A percentile compares a stretch with the other conserved stretches of the same genome.
Evolutionary conservation across 805 yeast species (phyloP).

Genomic region (Barnettozyma siamensis): DNA sequence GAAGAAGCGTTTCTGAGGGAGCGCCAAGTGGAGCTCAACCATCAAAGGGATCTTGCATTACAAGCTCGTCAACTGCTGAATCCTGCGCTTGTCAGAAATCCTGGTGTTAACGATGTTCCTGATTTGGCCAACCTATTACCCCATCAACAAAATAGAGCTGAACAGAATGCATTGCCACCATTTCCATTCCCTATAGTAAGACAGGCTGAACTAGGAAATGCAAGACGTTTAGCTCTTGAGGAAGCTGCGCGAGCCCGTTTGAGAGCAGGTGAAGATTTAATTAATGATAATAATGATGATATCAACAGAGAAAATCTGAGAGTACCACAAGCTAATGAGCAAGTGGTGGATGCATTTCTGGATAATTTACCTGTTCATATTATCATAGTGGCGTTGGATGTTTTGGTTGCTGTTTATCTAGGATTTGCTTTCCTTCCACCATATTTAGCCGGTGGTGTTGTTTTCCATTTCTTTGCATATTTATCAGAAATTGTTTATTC

Average conservation of each 20-base stretch:
- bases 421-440: constrained; percentile 43
- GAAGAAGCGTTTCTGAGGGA: no score
- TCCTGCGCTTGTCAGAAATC: not conserved
- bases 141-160: constrained; percentile 1
- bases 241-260: no score
- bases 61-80: no score
- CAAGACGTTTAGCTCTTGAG: no score
- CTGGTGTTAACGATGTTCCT: constrained; percentile 3
- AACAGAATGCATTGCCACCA: constrained; percentile 12
- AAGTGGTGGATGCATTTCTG: constrained; percentile 3
- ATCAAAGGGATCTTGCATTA: no score
- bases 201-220: not conserved
- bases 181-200: constrained; percentile 10
- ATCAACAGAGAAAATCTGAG: not conserved
- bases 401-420: constrained; percentile 30
- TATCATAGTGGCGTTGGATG: constrained; percentile 24
- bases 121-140: constrained; percentile 10
- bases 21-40: no score
- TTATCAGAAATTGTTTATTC: constrained; percentile 5
- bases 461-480: constrained; percentile 18
- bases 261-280: not conserved
- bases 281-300: not conserved
- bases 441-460: constrained; percentile 35
- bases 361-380: constrained; percentile 14
- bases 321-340: not conserved